These are phyloP conservation scores for Pythium sukuiense DNA, from an alignment of 352 stramenopile species.

Conservation along the genomic window DNA sequence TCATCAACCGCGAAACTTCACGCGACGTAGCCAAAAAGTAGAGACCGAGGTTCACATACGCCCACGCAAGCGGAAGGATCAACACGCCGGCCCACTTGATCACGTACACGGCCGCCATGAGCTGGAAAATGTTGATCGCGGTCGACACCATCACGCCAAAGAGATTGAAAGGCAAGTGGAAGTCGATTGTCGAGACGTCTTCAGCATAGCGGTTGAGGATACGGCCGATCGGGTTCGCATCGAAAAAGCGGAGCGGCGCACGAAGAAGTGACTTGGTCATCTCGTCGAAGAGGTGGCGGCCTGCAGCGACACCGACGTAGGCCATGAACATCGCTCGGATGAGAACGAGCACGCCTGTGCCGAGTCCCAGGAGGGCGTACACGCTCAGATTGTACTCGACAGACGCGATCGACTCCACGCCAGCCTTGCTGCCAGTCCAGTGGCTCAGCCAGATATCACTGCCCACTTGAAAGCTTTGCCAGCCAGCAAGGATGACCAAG, in stretches of 20 bases:
- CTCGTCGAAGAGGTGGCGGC: conserved; percentile 75
- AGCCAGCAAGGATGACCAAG: conserved; percentile 31
- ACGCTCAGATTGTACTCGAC: conserved; percentile 35
- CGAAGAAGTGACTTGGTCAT: conserved; percentile 84
- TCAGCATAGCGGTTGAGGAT: conserved; percentile 91
- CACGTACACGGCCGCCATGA: conserved; percentile 77
- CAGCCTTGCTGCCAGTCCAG: conserved; percentile 60
- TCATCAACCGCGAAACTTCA: conserved; percentile 35
- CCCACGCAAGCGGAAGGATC: conserved; percentile 71
- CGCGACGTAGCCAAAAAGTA: conserved; percentile 37
- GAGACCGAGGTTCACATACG: conserved; percentile 50
- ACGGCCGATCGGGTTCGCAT: conserved; percentile 88
- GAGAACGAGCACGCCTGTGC: conserved; percentile 42
- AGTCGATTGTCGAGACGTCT: conserved; percentile 91
- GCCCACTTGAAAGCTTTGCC: conserved; percentile 67
- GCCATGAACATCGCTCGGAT: conserved; percentile 44
- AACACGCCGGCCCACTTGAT: conserved; percentile 79
- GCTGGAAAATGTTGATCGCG: conserved; percentile 74
- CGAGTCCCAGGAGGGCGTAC: conserved; percentile 20
- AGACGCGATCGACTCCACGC: conserved; percentile 45
- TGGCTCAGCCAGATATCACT: conserved; percentile 91
- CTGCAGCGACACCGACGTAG: conserved; percentile 39
- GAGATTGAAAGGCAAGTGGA: conserved; percentile 56
- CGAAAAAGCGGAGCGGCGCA: conserved; percentile 92
- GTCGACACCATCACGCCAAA: conserved; percentile 62